Evolutionary conservation across 768 basidiomycete genomes (phyloP).

Genomic region (Sistotremastrum suecicum): DNA sequence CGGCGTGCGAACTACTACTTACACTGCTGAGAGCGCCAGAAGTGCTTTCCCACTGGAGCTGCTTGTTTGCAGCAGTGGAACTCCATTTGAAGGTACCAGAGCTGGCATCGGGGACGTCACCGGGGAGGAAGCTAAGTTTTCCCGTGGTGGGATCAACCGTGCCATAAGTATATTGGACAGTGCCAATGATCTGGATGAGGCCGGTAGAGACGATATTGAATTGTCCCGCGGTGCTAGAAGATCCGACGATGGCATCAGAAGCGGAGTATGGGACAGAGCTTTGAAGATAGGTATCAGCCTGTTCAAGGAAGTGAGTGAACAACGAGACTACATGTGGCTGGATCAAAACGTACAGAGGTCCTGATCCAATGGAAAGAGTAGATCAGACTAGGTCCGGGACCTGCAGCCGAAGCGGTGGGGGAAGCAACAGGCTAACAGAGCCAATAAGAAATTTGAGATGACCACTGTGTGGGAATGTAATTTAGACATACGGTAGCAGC

Average conservation of each 20-base stretch:
- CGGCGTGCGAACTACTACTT: background rate
- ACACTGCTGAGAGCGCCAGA: background rate
- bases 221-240: constrained; percentile 3
- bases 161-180: constrained; percentile 1
- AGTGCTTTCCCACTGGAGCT: constrained; percentile 1
- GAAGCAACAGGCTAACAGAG: constrained; percentile 1
- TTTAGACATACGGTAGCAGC: too few species aligned
- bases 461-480: too few species aligned
- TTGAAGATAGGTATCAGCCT: constrained; percentile 2
- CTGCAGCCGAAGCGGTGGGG: constrained; percentile 1
- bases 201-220: constrained; percentile 3
- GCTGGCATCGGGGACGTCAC: background rate
- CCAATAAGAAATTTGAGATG: background rate
- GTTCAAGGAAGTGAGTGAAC: background rate
- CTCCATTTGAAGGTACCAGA: constrained; percentile 1
- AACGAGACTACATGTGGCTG: background rate
- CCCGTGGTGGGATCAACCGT: constrained; percentile 1
- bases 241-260: constrained; percentile 1
- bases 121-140: background rate
- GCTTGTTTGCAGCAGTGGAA: background rate
- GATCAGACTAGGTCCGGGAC: constrained; percentile 1
- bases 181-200: constrained; percentile 3
- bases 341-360: background rate
- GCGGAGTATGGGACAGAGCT: background rate
- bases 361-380: constrained; percentile 1